Percentiles rank a stretch among this genome's conserved stretches.
Conservation (phyloP, 306 rosid species). For the Cicer pinnatifidum region DNA sequence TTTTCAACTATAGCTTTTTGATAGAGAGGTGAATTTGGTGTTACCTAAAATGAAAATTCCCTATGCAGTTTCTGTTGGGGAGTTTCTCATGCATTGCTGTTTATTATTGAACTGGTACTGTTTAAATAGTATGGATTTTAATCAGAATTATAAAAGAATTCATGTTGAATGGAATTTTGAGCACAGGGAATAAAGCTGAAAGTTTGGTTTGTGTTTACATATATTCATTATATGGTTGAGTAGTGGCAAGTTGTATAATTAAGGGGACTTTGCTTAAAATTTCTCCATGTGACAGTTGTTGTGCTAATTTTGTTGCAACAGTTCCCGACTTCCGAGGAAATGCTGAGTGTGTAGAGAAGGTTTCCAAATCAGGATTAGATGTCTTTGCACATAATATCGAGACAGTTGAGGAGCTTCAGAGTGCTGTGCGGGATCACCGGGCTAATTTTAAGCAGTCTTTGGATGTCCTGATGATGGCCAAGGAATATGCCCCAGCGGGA, state of each 20-base stretch:
- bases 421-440: slow-evolving; percentile 81
- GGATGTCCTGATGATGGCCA: slow-evolving; percentile 92
- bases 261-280: slow-evolving; percentile 9
- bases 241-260: slow-evolving; percentile 13
- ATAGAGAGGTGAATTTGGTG: slow-evolving; percentile 16
- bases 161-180: slow-evolving; percentile 6
- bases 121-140: slow-evolving; percentile 19
- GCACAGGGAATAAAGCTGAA: slow-evolving; percentile 13
- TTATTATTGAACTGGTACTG: background rate
- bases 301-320: slow-evolving; percentile 47
- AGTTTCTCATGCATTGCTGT: slow-evolving; percentile 29
- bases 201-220: slow-evolving; percentile 27
- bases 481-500: slow-evolving; percentile 80
- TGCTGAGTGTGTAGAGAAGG: slow-evolving; percentile 71
- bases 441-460: slow-evolving; percentile 92
- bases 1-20: slow-evolving; percentile 21
- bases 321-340: slow-evolving; percentile 99
- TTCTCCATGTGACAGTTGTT: slow-evolving; percentile 35
- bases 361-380: slow-evolving; percentile 89
- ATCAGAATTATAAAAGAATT: background rate
- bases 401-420: slow-evolving; percentile 98
- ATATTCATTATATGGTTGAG: background rate
- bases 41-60: slow-evolving; percentile 12
- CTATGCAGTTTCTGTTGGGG: slow-evolving; percentile 25
- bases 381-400: slow-evolving; percentile 98